These are phyloP conservation scores for Nigrograna mackinnonii DNA, from an alignment of 2,329 filamentous ascomycete genomes.

Conservation along the genomic window DNA sequence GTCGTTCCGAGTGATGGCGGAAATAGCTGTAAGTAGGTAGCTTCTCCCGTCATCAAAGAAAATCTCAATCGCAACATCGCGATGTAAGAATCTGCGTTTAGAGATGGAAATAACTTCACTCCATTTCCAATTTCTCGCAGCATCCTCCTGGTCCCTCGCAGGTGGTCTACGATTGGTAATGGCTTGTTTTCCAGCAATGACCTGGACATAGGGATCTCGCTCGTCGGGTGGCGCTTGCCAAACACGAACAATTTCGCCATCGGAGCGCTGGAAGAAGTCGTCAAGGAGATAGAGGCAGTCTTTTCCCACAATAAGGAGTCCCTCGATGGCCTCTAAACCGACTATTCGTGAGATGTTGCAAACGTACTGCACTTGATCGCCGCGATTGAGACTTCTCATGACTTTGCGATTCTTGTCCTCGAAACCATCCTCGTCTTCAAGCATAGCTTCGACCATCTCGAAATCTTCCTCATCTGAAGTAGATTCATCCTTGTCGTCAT, in stretches of 20 bases:
- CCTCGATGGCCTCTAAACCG: slow-evolving; percentile 90
- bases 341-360: slow-evolving; percentile 96
- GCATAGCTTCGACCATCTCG: slow-evolving; percentile 92
- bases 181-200: slow-evolving; percentile 80
- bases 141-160: slow-evolving; percentile 56
- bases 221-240: slow-evolving; percentile 92
- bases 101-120: slow-evolving; percentile 92
- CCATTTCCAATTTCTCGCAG: slow-evolving; percentile 93
- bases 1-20: slow-evolving; percentile 73
- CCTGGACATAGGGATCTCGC: slow-evolving; percentile 91
- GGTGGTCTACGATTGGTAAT: slow-evolving; percentile 49
- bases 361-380: slow-evolving; percentile 89
- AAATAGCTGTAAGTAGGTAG: slow-evolving; percentile 86
- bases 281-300: slow-evolving; percentile 93
- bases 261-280: slow-evolving; percentile 91
- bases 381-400: slow-evolving; percentile 87
- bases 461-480: slow-evolving; percentile 79
- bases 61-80: slow-evolving; percentile 93
- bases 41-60: slow-evolving; percentile 98
- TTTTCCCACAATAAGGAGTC: slow-evolving; percentile 90
- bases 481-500: slow-evolving; percentile 45
- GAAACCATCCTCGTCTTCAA: slow-evolving; percentile 80
- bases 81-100: slow-evolving; percentile 91
- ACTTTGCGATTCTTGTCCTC: slow-evolving; percentile 99
- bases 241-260: slow-evolving; percentile 95